Base-by-base conservation (phyloP, 1,284 basidiomycete genomes). In the Apiotrichum laibachii region DNA sequence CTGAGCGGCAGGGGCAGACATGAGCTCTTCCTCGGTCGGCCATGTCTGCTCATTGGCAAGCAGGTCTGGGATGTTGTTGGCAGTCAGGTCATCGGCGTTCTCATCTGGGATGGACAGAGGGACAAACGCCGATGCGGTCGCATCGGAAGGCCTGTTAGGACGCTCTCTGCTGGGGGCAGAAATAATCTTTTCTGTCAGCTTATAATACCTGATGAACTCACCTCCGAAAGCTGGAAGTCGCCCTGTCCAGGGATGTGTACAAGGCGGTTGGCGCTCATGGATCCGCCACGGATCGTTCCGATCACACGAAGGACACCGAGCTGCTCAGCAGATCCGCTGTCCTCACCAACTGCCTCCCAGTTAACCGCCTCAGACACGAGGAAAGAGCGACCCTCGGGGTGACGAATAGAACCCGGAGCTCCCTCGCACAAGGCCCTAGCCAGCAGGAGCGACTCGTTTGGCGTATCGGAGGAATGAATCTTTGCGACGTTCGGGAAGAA, bases 21-120 rank as follows among this genome's bases (percentile, higher is more conserved):
- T 81, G 86, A 99, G 90, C 75, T 98, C 95, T 67, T 98, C 95
- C 73, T 98, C 93, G 0, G 93, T 97, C 0, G 95, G 95, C 94
- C 95, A 98, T 0, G 95, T 99, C 78, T 99, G 95, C 72, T 99
- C 95, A 72, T 95, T 95, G 16, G 83, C 86, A 78, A 97, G 83
- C 60, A 90, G 85, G 68, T 98, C 92, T 0, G 89, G 89, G 35
- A 88, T 86, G 71, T 98, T 97, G 60, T 85, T 88, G 1, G 90
- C 90, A 2, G 91, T 84, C 34, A 98, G 81, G 7, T 94, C 95
- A 74, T 99, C 95, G 1, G 89, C 90, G 1, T 85, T 81, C 9
- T 87, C 86, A 0, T 82, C 76, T 54, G 85, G 81, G 12, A 50
- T 55, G n/a, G 42, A 50, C 49, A 43, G 40, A 34, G 19, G 16